Conservation (phyloP, 768 basidiomycete species). For the Russula foetens region DNA sequence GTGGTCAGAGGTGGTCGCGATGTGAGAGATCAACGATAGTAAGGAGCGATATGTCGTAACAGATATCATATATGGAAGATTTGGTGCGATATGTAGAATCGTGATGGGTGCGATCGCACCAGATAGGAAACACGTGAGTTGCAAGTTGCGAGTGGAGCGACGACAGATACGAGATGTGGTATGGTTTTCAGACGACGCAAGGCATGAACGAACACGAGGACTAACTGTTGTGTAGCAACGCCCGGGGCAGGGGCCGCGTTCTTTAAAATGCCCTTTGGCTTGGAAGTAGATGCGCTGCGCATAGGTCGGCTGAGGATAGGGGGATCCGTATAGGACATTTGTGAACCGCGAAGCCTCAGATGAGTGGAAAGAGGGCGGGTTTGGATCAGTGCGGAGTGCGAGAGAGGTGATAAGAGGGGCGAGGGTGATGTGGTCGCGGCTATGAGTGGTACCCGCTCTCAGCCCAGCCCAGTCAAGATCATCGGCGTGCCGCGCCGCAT, state of each 20-base stretch:
- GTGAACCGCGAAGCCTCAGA: neutral
- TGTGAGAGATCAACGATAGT: neutral
- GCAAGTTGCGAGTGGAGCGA: neutral
- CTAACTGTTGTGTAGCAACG: slow-evolving; percentile 42
- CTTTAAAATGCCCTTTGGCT: slow-evolving; percentile 87
- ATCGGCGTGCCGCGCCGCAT: no score
- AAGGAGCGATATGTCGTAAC: neutral
- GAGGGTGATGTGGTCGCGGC: neutral
- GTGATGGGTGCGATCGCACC: neutral
- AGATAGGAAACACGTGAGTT: slow-evolving; percentile 13
- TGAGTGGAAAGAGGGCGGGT: neutral
- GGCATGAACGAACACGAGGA: neutral
- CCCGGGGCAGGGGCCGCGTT: slow-evolving; percentile 50
- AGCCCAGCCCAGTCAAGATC: no score
- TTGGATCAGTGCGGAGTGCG: no score
- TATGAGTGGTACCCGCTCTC: neutral
- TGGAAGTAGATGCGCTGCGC: slow-evolving; percentile 52
- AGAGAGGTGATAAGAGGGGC: neutral
- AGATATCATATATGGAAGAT: neutral
- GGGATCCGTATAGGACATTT: slow-evolving; percentile 31
- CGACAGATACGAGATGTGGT: neutral
- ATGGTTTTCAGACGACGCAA: neutral
- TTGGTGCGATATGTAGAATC: neutral
- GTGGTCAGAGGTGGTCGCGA: neutral
- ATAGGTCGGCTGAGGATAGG: slow-evolving; percentile 41